phyloP scores from a whole-genome alignment of 805 yeast species.

The Ogataea sp. region DNA sequence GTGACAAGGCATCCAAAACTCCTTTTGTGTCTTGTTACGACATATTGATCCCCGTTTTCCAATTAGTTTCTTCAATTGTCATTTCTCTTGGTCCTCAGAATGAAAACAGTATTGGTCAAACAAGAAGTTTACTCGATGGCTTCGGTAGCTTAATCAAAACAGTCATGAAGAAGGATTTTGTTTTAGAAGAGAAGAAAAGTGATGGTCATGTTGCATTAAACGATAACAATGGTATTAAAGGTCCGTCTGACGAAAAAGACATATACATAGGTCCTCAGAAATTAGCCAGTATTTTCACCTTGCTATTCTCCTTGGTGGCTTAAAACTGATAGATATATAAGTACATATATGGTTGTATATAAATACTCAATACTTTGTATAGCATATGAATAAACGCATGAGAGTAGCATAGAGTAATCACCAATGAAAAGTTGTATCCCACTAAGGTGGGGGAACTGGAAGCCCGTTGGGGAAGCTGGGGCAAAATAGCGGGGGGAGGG shows the following conservation, averaged over 20 bases:
- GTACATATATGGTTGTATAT: too few species aligned
- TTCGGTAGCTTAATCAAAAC: conserved; percentile 53
- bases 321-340: too few species aligned
- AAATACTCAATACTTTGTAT: too few species aligned
- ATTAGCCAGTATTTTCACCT: too few species aligned
- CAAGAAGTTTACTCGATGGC: conserved; percentile 39
- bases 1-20: conserved; percentile 9
- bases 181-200: conserved; percentile 8
- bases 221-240: too few species aligned
- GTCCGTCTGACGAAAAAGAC: too few species aligned
- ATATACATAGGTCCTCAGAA: too few species aligned
- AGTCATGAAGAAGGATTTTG: conserved; percentile 25
- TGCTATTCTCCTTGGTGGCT: too few species aligned
- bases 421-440: too few species aligned
- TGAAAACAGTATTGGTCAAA: conserved; percentile 45
- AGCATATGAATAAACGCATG: too few species aligned
- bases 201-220: background rate
- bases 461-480: too few species aligned
- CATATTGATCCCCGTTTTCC: conserved; percentile 65
- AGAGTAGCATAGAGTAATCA: too few species aligned
- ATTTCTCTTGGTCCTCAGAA: conserved; percentile 76
- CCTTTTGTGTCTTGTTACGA: conserved; percentile 49
- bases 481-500: background rate
- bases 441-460: background rate
- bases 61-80: conserved; percentile 56